Conservation (phyloP, 345 rosid genomes). For the Excoecaria agallocha region DNA sequence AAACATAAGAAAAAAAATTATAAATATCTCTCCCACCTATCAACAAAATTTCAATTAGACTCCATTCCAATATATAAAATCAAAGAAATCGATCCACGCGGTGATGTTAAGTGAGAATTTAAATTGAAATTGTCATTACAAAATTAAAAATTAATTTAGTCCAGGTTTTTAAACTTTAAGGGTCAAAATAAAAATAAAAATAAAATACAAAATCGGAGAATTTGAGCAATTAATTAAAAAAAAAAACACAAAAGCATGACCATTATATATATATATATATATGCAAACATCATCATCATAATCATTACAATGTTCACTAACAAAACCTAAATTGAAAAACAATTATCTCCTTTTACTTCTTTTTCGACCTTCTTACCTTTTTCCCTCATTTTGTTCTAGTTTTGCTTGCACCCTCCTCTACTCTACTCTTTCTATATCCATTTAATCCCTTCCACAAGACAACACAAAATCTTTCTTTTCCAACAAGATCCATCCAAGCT, state of each 20-base stretch:
- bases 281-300: conserved; percentile 11
- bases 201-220: no score
- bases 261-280: not conserved
- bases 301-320: conserved; percentile 47
- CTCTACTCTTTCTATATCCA: conserved; percentile 17
- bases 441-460: not conserved
- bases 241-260: not conserved
- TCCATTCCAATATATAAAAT: no score
- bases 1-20: no score
- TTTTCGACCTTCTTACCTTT: conserved; percentile 29
- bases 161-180: no score
- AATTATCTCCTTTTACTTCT: conserved; percentile 24
- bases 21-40: no score
- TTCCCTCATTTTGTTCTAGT: conserved; percentile 31
- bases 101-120: no score
- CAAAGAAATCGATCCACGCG: no score
- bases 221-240: not conserved
- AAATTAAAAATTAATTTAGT: no score
- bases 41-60: no score
- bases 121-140: no score
- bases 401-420: conserved; percentile 23
- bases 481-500: conserved; percentile 12
- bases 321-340: conserved; percentile 32
- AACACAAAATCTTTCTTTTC: conserved; percentile 20
- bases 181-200: no score